Evolutionary conservation across 371 early-diverging fungal genomes (phyloP).

Genomic region (Coemansia sp.): DNA sequence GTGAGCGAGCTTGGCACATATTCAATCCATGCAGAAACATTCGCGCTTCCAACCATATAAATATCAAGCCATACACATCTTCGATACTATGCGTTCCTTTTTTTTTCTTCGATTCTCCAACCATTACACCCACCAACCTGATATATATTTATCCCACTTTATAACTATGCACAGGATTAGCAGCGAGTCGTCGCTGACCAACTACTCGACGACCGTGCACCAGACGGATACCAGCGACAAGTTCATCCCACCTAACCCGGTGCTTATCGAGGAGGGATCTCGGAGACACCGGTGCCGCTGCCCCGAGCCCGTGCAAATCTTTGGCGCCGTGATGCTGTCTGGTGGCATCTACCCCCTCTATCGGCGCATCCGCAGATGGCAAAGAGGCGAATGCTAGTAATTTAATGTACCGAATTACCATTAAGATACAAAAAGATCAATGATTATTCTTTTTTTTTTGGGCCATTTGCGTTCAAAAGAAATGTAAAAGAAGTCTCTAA

Average conservation of each 20-base stretch:
- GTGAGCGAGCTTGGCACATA: too few species aligned
- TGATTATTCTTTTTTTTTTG: too few species aligned
- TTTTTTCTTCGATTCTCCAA: too few species aligned
- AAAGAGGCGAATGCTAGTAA: conserved; percentile 9
- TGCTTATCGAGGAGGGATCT: background rate
- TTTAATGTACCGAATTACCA: background rate
- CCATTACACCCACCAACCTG: too few species aligned
- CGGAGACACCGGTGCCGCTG: background rate
- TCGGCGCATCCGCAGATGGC: conserved; percentile 30
- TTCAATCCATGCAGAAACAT: too few species aligned
- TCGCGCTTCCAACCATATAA: background rate
- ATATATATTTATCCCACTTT: background rate
- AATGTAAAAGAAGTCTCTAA: too few species aligned
- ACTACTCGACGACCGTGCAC: conserved; percentile 2
- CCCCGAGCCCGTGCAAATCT: conserved; percentile 5
- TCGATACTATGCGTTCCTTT: background rate
- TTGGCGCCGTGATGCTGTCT: conserved; percentile 12
- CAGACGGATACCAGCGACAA: conserved; percentile 1
- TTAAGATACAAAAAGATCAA: too few species aligned
- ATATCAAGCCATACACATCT: background rate
- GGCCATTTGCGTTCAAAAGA: too few species aligned
- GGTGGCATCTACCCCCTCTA: conserved; percentile 29
- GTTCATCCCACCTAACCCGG: background rate
- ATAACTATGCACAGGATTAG: background rate
- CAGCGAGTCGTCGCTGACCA: background rate